These are phyloP conservation scores for Camelina sativa DNA, from an alignment of 345 rosid genomes.

Conservation along the genomic window DNA sequence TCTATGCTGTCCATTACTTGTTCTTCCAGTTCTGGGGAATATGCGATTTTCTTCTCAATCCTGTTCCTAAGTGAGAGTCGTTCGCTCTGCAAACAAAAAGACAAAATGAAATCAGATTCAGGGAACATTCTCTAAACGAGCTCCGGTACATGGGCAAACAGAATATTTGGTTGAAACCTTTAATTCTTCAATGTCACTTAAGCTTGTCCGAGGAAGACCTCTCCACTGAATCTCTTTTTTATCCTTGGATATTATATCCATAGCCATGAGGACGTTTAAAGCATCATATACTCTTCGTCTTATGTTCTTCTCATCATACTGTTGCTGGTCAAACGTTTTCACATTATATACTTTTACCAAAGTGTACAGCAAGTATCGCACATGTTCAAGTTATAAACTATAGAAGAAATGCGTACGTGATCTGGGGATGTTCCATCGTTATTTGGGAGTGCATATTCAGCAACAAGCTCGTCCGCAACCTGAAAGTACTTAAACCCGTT, in stretches of 20 bases:
- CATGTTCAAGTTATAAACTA: slow-evolving; percentile 15
- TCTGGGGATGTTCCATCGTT: slow-evolving; percentile 75
- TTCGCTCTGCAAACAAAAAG: slow-evolving; percentile 59
- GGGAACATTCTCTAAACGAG: neutral
- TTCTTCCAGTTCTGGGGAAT: slow-evolving; percentile 89
- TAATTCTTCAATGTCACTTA: slow-evolving; percentile 88
- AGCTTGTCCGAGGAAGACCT: slow-evolving; percentile 96
- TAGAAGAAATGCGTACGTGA: slow-evolving; percentile 60
- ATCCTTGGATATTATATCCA: slow-evolving; percentile 97
- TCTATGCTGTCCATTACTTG: slow-evolving; percentile 59
- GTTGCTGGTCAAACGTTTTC: slow-evolving; percentile 64
- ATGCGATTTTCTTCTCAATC: slow-evolving; percentile 89
- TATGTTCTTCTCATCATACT: slow-evolving; percentile 97
- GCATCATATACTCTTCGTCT: slow-evolving; percentile 99
- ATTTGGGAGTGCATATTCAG: slow-evolving; percentile 92
- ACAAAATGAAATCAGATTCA: slow-evolving; percentile 12
- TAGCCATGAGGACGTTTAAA: slow-evolving; percentile 97
- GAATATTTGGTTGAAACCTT: slow-evolving; percentile 61
- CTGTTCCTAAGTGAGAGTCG: slow-evolving; percentile 73
- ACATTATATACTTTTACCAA: slow-evolving; percentile 4
- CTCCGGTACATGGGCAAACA: slow-evolving; percentile 6
- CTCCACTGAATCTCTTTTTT: slow-evolving; percentile 98
- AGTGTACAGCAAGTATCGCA: slow-evolving; percentile 17
- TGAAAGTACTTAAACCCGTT: slow-evolving; percentile 53
- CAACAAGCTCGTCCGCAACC: slow-evolving; percentile 99